A percentile compares a stretch with the other conserved stretches of the same genome.
phyloP scores from a whole-genome alignment of 2,329 filamentous ascomycete species.

The Lachnellula cervina region DNA sequence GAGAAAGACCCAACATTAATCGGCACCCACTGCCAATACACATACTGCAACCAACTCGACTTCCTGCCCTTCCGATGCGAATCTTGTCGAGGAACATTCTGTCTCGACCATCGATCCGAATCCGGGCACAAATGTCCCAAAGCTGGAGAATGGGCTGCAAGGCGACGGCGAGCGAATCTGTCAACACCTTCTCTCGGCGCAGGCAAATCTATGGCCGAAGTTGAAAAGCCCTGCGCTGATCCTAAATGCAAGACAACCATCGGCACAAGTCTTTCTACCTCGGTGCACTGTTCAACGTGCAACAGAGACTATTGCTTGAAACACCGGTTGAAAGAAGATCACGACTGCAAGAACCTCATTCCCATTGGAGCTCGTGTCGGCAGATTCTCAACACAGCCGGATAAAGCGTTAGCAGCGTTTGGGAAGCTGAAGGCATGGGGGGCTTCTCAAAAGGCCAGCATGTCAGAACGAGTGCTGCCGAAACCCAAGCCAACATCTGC shows the following conservation, averaged over 20 bases:
- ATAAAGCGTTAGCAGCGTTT: constrained; percentile 69
- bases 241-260: constrained; percentile 64
- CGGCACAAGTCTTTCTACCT: constrained; percentile 60
- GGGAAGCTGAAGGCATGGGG: constrained; percentile 78
- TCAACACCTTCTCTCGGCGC: constrained; percentile 50
- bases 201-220: constrained; percentile 48
- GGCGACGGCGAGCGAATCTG: constrained; percentile 50
- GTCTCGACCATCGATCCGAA: constrained; percentile 90
- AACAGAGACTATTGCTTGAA: constrained; percentile 73
- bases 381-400: constrained; percentile 44
- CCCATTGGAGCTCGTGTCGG: constrained; percentile 49
- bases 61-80: constrained; percentile 94
- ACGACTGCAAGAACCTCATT: constrained; percentile 75
- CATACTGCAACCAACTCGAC: constrained; percentile 91
- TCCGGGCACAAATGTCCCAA: constrained; percentile 66
- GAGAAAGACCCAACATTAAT: constrained; percentile 76
- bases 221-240: constrained; percentile 64
- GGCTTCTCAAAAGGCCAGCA: constrained; percentile 60
- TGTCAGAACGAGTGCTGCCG: constrained; percentile 46
- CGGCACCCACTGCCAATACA: constrained; percentile 84
- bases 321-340: constrained; percentile 72
- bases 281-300: constrained; percentile 67
- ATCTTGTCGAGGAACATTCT: constrained; percentile 79
- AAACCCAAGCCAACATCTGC: constrained; percentile 60
- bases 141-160: constrained; percentile 57